Conservation (phyloP, 192 early-diverging fungal species). For the Pecoramyces ruminantium region DNA sequence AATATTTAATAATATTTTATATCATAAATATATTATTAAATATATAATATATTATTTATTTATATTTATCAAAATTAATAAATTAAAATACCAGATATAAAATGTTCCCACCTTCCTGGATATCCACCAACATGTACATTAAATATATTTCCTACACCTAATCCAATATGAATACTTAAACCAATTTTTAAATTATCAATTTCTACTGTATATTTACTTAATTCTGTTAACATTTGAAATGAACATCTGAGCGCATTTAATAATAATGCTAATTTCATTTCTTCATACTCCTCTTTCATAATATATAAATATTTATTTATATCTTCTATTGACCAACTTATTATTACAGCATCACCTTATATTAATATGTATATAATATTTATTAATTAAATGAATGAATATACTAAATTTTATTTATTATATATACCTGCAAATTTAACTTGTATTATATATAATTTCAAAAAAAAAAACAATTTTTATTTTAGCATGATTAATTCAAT, state of each 20-base stretch:
- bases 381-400: no score
- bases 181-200: conserved; percentile 16
- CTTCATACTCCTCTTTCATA: conserved; percentile 1
- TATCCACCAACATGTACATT: conserved; percentile 28
- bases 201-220: conserved; percentile 26
- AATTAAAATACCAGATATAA: conserved; percentile 10
- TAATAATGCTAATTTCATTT: conserved; percentile 17
- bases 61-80: no score
- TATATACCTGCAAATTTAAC: conserved; percentile 17
- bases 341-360: conserved; percentile 29
- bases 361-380: no score
- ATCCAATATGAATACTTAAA: conserved; percentile 24
- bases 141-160: conserved; percentile 22
- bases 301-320: not conserved
- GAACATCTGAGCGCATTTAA: conserved; percentile 26
- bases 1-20: no score
- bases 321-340: conserved; percentile 17
- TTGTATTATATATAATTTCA: no score
- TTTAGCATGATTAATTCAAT: no score
- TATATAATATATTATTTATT: no score
- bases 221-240: conserved; percentile 15
- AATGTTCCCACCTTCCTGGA: conserved; percentile 27
- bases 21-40: no score
- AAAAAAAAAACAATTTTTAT: no score
- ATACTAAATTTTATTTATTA: no score